Evolutionary conservation across 371 early-diverging fungal genomes (phyloP).

Genomic region (Parasitella parasitica): DNA sequence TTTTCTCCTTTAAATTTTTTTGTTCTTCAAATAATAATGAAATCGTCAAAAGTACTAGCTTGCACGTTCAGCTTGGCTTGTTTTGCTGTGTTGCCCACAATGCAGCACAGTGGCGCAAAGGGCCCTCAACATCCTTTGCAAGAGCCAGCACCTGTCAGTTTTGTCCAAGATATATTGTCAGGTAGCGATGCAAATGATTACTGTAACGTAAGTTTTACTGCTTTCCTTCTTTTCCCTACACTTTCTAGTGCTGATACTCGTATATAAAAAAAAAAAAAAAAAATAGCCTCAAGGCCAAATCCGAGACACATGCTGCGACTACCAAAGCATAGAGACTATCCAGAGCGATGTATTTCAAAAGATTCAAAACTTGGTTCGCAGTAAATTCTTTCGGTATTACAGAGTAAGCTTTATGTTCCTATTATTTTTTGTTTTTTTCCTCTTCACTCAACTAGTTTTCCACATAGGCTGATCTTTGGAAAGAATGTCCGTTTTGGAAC

Average conservation of each 20-base stretch:
- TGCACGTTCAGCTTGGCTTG: slow-evolving; percentile 2
- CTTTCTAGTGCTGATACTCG: background rate
- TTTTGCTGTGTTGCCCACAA: slow-evolving; percentile 10
- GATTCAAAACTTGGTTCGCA: slow-evolving; percentile 73
- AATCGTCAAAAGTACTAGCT: background rate
- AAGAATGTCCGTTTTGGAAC: slow-evolving; percentile 92
- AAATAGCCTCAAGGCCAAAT: slow-evolving; percentile 70
- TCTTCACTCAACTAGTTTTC: background rate
- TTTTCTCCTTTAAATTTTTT: background rate
- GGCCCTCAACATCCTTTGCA: slow-evolving; percentile 24
- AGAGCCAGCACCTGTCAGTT: slow-evolving; percentile 34
- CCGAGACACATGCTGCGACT: slow-evolving; percentile 83
- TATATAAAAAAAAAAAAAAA: background rate
- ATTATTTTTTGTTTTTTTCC: background rate
- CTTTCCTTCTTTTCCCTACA: no score
- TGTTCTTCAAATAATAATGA: background rate
- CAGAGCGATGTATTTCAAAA: slow-evolving; percentile 66
- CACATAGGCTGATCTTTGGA: slow-evolving; percentile 80
- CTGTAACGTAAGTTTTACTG: slow-evolving; percentile 50
- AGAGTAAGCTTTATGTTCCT: slow-evolving; percentile 57
- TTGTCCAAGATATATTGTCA: slow-evolving; percentile 36
- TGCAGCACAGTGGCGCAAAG: slow-evolving; percentile 11
- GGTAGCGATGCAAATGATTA: slow-evolving; percentile 28
- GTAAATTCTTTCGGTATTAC: slow-evolving; percentile 87
- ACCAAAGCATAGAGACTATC: slow-evolving; percentile 73